Conservation (phyloP, 108 stramenopile genomes). For the Fragilariopsis cylindrus region DNA sequence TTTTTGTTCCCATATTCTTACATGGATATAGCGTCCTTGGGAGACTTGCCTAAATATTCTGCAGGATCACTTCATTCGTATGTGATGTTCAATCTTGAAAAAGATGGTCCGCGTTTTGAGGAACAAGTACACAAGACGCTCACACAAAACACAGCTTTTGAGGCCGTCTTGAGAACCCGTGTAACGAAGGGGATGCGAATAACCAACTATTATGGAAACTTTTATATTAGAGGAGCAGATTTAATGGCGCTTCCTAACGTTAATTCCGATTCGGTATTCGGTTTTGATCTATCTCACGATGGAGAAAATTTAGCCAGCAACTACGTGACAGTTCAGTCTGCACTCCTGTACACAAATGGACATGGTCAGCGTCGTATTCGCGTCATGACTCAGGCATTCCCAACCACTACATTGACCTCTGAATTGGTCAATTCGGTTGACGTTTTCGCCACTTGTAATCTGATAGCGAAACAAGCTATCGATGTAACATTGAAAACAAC, state of each 20-base stretch:
- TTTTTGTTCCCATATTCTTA: slow-evolving; percentile 91
- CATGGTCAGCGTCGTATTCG: slow-evolving; percentile 96
- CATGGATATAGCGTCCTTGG: slow-evolving; percentile 90
- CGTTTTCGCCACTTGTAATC: slow-evolving; percentile 71
- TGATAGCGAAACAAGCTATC: slow-evolving; percentile 91
- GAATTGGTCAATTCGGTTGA: slow-evolving; percentile 86
- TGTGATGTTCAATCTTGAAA: slow-evolving; percentile 75
- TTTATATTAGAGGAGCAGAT: slow-evolving; percentile 95
- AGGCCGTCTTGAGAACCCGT: slow-evolving; percentile 97
- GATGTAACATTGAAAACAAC: slow-evolving; percentile 87
- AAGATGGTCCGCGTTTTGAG: slow-evolving; percentile 84
- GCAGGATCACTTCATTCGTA: slow-evolving; percentile 91
- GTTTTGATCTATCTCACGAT: slow-evolving; percentile 92
- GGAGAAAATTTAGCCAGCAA: slow-evolving; percentile 81
- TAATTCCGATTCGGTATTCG: slow-evolving; percentile 91
- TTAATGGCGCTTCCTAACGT: slow-evolving; percentile 96
- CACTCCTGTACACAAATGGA: slow-evolving; percentile 95
- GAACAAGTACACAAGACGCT: slow-evolving; percentile 77
- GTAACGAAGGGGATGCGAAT: slow-evolving; percentile 95
- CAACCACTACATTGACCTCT: slow-evolving; percentile 68
- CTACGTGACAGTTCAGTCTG: slow-evolving; percentile 92
- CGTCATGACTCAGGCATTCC: slow-evolving; percentile 94
- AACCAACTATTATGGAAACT: slow-evolving; percentile 96
- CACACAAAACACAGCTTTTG: slow-evolving; percentile 90
- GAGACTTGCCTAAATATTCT: slow-evolving; percentile 86